A percentile compares a stretch with the other conserved stretches of the same genome.
These are phyloP conservation scores for Nicotiana benthamiana DNA, from an alignment of 257 asterid species.

Conservation along the genomic window DNA sequence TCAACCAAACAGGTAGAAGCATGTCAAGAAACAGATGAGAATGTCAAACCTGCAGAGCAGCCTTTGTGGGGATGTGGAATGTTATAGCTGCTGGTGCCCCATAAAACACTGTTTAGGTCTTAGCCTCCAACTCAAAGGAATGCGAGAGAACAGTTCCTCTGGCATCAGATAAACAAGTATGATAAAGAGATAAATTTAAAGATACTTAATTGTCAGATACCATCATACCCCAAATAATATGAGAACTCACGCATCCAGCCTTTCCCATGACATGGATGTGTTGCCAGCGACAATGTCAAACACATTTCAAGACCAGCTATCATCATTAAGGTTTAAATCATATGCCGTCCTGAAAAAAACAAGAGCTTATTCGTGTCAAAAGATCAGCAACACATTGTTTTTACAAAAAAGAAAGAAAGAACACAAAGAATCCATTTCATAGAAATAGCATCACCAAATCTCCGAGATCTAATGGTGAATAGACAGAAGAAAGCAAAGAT, in stretches of 20 bases:
- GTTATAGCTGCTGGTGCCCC: slow-evolving; percentile 75
- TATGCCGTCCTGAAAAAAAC: slow-evolving; percentile 64
- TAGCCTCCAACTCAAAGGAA: slow-evolving; percentile 85
- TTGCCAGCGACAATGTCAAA: slow-evolving; percentile 63
- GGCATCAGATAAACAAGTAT: slow-evolving; percentile 16
- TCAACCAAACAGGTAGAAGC: slow-evolving; percentile 5
- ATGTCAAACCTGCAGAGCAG: slow-evolving; percentile 67
- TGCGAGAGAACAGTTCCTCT: slow-evolving; percentile 70
- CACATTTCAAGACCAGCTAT: slow-evolving; percentile 61
- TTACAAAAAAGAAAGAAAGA: no score
- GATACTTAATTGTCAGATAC: neutral
- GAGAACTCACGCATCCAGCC: slow-evolving; percentile 77
- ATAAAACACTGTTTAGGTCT: slow-evolving; percentile 46
- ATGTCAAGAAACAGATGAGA: neutral
- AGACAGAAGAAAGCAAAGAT: no score
- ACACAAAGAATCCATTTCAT: neutral
- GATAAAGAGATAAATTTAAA: slow-evolving; percentile 5
- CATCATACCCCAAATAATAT: no score
- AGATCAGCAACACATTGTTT: neutral
- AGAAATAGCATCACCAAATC: no score
- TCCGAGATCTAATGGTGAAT: no score
- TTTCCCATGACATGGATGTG: slow-evolving; percentile 87
- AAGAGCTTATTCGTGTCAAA: slow-evolving; percentile 7
- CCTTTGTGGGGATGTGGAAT: slow-evolving; percentile 75
- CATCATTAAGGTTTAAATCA: slow-evolving; percentile 72